Conservation (phyloP, 2,329 filamentous ascomycete species). For the Pseudogymnoascus sp. region DNA sequence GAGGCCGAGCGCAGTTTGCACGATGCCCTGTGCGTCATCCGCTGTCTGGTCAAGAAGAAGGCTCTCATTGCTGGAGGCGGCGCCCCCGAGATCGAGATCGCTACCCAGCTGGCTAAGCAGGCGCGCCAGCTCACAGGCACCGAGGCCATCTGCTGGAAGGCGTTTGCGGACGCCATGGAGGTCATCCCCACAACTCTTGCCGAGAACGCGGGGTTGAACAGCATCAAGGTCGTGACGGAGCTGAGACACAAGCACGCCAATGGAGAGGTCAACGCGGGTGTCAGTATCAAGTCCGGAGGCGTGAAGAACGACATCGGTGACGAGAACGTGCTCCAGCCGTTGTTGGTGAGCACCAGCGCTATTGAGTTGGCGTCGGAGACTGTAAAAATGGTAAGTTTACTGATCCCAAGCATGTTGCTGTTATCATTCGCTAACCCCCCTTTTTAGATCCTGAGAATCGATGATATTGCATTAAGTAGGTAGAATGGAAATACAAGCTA, state of each 20-base stretch:
- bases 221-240: constrained; percentile 97
- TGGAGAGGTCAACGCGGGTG: constrained; percentile 90
- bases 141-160: constrained; percentile 98
- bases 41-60: constrained; percentile 98
- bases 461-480: constrained; percentile 57
- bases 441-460: constrained; percentile 49
- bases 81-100: constrained; percentile 93
- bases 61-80: constrained; percentile 96
- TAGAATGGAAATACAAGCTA: constrained; percentile 28
- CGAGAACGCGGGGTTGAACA: constrained; percentile 95
- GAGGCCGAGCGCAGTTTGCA: constrained; percentile 95
- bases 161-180: constrained; percentile 95
- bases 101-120: constrained; percentile 73
- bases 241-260: constrained; percentile 88
- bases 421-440: not conserved
- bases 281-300: constrained; percentile 95
- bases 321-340: constrained; percentile 91
- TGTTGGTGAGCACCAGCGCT: constrained; percentile 93
- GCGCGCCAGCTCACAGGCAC: constrained; percentile 80
- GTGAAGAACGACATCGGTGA: constrained; percentile 96
- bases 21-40: constrained; percentile 94
- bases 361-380: constrained; percentile 97
- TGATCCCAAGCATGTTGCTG: not conserved
- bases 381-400: constrained; percentile 65
- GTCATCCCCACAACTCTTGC: constrained; percentile 94